These are phyloP conservation scores for Phytopythium vexans DNA, from an alignment of 352 stramenopile species.

Conservation along the genomic window DNA sequence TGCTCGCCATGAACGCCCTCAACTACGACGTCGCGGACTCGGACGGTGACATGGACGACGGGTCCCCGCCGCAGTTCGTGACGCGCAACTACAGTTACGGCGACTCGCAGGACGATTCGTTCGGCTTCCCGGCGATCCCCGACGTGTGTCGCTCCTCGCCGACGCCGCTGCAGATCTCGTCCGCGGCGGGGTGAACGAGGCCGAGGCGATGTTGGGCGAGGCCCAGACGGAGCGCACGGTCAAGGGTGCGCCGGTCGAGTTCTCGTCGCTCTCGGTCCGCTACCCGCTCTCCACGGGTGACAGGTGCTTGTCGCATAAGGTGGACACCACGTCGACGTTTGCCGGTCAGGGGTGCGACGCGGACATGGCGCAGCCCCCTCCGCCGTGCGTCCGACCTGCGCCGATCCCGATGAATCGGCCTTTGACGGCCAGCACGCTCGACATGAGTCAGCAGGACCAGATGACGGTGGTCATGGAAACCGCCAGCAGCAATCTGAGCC, in stretches of 20 bases:
- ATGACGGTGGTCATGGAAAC: constrained; percentile 55
- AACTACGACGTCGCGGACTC: constrained; percentile 3
- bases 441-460: constrained; percentile 50
- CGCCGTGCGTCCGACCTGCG: background rate
- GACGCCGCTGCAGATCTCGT: constrained; percentile 21
- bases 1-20: constrained; percentile 3
- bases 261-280: constrained; percentile 59
- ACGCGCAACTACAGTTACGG: constrained; percentile 28
- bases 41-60: constrained; percentile 1
- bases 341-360: constrained; percentile 13
- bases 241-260: constrained; percentile 18
- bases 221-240: constrained; percentile 13
- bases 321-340: constrained; percentile 8
- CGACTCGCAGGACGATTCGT: constrained; percentile 56
- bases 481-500: constrained; percentile 34
- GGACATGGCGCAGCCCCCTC: background rate
- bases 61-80: constrained; percentile 40
- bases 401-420: constrained; percentile 27
- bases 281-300: constrained; percentile 41
- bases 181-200: constrained; percentile 22
- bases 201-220: constrained; percentile 17
- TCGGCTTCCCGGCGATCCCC: constrained; percentile 33
- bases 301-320: constrained; percentile 10
- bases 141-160: constrained; percentile 58
- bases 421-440: constrained; percentile 26